Evolutionary conservation across 306 rosid genomes (phyloP).

Genomic region (Dryas drummondii): DNA sequence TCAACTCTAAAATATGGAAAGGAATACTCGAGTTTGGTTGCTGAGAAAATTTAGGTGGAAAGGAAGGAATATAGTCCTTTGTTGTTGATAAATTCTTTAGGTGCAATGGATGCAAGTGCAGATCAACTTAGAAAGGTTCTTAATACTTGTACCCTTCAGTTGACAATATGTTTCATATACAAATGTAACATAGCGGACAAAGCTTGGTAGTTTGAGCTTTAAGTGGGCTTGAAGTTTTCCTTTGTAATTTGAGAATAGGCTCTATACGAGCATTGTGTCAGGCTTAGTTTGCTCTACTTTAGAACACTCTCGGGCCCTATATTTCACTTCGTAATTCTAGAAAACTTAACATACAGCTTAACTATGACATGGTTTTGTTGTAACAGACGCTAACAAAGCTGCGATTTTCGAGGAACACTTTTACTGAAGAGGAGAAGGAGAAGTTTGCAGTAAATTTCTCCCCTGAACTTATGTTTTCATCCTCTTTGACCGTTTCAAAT

Average conservation of each 20-base stretch:
- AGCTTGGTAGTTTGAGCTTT: too few species aligned
- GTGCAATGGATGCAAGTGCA: neutral
- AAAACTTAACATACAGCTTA: neutral
- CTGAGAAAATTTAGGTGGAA: constrained; percentile 1
- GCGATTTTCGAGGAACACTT: constrained; percentile 71
- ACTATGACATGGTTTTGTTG: constrained; percentile 27
- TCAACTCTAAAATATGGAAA: neutral
- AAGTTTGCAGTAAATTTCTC: constrained; percentile 50
- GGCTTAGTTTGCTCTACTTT: too few species aligned
- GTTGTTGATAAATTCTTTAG: neutral
- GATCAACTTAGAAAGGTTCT: neutral
- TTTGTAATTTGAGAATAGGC: too few species aligned
- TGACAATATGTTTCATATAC: neutral
- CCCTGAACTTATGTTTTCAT: neutral
- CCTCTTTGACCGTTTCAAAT: neutral
- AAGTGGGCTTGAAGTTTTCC: too few species aligned
- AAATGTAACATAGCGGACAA: too few species aligned
- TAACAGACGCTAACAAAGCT: constrained; percentile 88
- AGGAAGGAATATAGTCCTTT: neutral
- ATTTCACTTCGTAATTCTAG: neutral
- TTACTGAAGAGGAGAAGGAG: constrained; percentile 59
- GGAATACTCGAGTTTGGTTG: neutral
- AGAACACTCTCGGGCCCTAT: neutral
- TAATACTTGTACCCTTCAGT: neutral
- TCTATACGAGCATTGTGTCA: too few species aligned